Conservation (phyloP, 2,329 filamentous ascomycete species). For the Clarireedia homoeocarpa region DNA sequence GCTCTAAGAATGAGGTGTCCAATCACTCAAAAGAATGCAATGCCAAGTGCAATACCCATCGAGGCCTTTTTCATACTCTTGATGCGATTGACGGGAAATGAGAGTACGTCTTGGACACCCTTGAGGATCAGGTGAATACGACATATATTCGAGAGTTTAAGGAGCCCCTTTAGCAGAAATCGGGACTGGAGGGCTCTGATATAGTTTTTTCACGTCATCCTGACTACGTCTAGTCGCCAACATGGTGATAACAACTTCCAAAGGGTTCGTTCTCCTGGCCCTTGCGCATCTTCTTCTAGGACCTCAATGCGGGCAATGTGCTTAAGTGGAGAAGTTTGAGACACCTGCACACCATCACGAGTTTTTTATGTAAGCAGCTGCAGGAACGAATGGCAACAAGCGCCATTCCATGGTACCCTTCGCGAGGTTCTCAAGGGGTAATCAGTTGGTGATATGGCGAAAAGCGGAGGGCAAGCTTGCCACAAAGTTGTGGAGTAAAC, state of each 20-base stretch:
- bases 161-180: too few species aligned
- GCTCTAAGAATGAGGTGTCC: neutral
- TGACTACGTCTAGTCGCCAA: too few species aligned
- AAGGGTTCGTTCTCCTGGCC: too few species aligned
- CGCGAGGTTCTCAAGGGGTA: neutral
- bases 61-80: neutral
- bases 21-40: neutral
- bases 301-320: neutral
- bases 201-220: too few species aligned
- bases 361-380: neutral
- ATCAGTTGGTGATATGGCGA: neutral
- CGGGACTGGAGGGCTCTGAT: too few species aligned
- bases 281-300: neutral
- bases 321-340: conserved; percentile 3
- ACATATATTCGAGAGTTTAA: neutral
- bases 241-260: too few species aligned
- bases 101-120: neutral
- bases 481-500: too few species aligned
- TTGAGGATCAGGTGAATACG: neutral
- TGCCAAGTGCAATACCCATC: neutral
- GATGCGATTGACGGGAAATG: neutral
- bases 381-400: neutral
- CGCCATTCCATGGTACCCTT: neutral
- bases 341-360: conserved; percentile 4
- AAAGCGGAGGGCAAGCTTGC: neutral